A percentile compares a stretch with the other conserved stretches of the same genome.
Evolutionary conservation across 1,139 yeast species (phyloP).

Genomic region (Kodamaea sp.): DNA sequence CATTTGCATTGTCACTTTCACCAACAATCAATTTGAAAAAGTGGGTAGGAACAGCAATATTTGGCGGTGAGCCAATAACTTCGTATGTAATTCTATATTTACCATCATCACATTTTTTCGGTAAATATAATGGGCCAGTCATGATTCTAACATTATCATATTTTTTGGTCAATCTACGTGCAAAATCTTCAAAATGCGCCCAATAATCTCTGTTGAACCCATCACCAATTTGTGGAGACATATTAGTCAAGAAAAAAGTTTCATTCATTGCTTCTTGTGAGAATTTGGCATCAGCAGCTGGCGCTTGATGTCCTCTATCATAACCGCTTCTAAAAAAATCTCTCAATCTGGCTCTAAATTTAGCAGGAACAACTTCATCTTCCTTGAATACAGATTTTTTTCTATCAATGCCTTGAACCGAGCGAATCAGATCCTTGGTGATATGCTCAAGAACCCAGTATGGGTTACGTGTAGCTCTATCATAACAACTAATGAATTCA

Average conservation of each 20-base stretch:
- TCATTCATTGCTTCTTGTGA: constrained; percentile 91
- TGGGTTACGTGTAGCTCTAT: constrained; percentile 82
- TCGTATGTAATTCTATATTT: constrained; percentile 84
- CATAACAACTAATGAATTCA: constrained; percentile 83
- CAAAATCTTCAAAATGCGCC: constrained; percentile 94
- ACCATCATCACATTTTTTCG: constrained; percentile 69
- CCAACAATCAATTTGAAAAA: constrained; percentile 89
- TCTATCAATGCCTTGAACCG: constrained; percentile 59
- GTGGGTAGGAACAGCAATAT: constrained; percentile 95
- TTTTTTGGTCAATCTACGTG: constrained; percentile 64
- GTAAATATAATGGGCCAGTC: constrained; percentile 92
- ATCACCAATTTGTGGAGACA: constrained; percentile 96
- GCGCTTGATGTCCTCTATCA: constrained; percentile 96
- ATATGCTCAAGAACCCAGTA: constrained; percentile 88
- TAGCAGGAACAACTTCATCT: constrained; percentile 77
- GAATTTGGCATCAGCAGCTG: constrained; percentile 95
- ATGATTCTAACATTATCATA: constrained; percentile 77
- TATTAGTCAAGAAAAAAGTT: constrained; percentile 83
- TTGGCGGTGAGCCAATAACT: constrained; percentile 95
- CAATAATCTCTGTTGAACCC: constrained; percentile 96
- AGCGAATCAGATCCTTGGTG: constrained; percentile 64
- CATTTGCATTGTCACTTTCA: constrained; percentile 49
- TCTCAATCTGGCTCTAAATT: constrained; percentile 68
- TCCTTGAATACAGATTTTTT: constrained; percentile 79
- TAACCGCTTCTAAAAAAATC: constrained; percentile 95